These are phyloP conservation scores for Chalaropsis thielavioides DNA, from an alignment of 2,329 filamentous ascomycete species.

Conservation along the genomic window DNA sequence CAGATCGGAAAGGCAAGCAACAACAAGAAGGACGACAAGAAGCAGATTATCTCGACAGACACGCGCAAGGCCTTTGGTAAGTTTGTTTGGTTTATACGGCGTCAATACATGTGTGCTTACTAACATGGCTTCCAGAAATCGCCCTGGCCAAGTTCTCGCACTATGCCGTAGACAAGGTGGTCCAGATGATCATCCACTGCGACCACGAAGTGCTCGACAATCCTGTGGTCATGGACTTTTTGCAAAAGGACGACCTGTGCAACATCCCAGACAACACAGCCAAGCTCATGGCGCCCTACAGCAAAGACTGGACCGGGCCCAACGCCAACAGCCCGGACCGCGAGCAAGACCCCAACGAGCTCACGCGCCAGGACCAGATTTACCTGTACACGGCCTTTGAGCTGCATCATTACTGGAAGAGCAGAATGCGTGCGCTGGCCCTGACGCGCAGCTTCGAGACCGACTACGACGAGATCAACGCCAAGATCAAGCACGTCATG, in stretches of 20 bases:
- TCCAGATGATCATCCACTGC: constrained; percentile 90
- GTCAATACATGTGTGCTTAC: constrained; percentile 20
- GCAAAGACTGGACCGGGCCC: constrained; percentile 79
- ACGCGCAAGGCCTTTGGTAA: constrained; percentile 72
- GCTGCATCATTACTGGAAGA: constrained; percentile 96
- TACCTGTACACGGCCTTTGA: constrained; percentile 89
- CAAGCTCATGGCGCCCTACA: constrained; percentile 89
- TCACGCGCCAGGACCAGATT: constrained; percentile 90
- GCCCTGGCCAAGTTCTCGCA: constrained; percentile 88
- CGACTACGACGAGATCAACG: constrained; percentile 84
- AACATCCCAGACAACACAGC: constrained; percentile 79
- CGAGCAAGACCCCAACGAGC: constrained; percentile 73
- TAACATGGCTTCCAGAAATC: constrained; percentile 47
- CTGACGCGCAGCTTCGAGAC: constrained; percentile 70
- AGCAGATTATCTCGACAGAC: constrained; percentile 87
- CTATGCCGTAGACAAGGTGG: constrained; percentile 65
- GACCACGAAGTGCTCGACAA: constrained; percentile 82
- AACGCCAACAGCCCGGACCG: constrained; percentile 44
- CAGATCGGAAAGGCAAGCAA: constrained; percentile 53
- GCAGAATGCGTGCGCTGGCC: constrained; percentile 78
- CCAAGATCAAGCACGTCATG: constrained; percentile 75
- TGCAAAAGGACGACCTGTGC: constrained; percentile 84
- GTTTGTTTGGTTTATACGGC: constrained; percentile 21
- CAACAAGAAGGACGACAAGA: constrained; percentile 78
- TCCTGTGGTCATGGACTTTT: constrained; percentile 85